Conservation (phyloP, 495 filamentous ascomycete species). For the Tuber melanosporum region DNA sequence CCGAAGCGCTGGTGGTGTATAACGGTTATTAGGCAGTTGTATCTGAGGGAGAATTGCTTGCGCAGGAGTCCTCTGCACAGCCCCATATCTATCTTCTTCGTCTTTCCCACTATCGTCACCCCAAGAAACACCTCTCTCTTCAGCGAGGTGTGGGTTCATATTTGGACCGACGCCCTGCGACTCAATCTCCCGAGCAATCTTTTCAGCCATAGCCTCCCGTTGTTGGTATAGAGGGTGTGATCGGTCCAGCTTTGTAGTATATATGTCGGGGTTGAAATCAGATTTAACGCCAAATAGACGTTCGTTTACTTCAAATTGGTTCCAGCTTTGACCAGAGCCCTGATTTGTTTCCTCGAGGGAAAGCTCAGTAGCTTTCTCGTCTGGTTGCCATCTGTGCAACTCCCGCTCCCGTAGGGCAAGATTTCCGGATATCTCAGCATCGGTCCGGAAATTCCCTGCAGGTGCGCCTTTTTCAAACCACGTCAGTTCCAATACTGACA, state of each 20-base stretch:
- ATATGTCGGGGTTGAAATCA: constrained; percentile 86
- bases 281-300: constrained; percentile 76
- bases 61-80: constrained; percentile 61
- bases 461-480: constrained; percentile 22
- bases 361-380: constrained; percentile 50
- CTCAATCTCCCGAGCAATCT: constrained; percentile 87
- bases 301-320: constrained; percentile 91
- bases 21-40: constrained; percentile 57
- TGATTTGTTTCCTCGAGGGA: constrained; percentile 45
- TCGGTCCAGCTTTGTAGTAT: constrained; percentile 84
- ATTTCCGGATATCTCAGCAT: constrained; percentile 77
- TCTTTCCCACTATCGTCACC: constrained; percentile 61
- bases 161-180: constrained; percentile 49
- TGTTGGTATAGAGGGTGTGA: constrained; percentile 72
- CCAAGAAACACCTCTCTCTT: constrained; percentile 71
- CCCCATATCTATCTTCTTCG: constrained; percentile 91
- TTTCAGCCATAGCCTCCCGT: constrained; percentile 67
- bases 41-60: constrained; percentile 45
- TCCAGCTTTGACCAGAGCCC: constrained; percentile 59
- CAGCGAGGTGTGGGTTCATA: constrained; percentile 72
- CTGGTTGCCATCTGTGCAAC: constrained; percentile 81
- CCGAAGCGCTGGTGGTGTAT: constrained; percentile 80
- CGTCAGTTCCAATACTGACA: constrained; percentile 15
- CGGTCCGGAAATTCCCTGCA: constrained; percentile 61
- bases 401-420: constrained; percentile 62